Evolutionary conservation across 768 basidiomycete species (phyloP).

Genomic region (Obba rivulosa): DNA sequence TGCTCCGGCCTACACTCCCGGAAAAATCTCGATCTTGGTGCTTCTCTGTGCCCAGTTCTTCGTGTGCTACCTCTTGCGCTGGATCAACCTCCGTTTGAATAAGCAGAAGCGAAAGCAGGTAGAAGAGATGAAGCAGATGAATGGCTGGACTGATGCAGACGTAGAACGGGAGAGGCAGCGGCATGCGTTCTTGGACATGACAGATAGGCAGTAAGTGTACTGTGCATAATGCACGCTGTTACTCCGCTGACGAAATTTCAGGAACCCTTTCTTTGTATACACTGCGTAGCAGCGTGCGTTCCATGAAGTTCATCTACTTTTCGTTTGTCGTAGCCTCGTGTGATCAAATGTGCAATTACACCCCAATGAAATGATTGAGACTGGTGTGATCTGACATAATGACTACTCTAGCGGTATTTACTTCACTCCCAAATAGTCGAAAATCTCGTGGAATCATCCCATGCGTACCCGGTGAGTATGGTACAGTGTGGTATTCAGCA

Average conservation of each 20-base stretch:
- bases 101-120: slow-evolving; percentile 38
- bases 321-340: no score
- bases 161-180: slow-evolving; percentile 51
- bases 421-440: no score
- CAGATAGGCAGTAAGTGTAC: slow-evolving; percentile 52
- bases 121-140: slow-evolving; percentile 36
- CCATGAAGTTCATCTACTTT: no score
- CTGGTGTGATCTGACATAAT: no score
- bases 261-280: slow-evolving; percentile 58
- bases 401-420: no score
- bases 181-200: slow-evolving; percentile 58
- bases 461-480: no score
- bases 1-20: slow-evolving; percentile 58
- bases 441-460: no score
- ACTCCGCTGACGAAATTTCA: slow-evolving; percentile 14
- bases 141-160: slow-evolving; percentile 55
- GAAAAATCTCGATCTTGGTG: slow-evolving; percentile 61
- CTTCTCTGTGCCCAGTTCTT: slow-evolving; percentile 48
- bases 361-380: no score
- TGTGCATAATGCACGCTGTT: not conserved
- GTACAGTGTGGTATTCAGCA: no score
- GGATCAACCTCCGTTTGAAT: slow-evolving; percentile 54
- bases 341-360: no score
- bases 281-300: slow-evolving; percentile 33
- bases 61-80: slow-evolving; percentile 44